Conservation (phyloP, 805 yeast species). For the Candida hispaniensis region DNA sequence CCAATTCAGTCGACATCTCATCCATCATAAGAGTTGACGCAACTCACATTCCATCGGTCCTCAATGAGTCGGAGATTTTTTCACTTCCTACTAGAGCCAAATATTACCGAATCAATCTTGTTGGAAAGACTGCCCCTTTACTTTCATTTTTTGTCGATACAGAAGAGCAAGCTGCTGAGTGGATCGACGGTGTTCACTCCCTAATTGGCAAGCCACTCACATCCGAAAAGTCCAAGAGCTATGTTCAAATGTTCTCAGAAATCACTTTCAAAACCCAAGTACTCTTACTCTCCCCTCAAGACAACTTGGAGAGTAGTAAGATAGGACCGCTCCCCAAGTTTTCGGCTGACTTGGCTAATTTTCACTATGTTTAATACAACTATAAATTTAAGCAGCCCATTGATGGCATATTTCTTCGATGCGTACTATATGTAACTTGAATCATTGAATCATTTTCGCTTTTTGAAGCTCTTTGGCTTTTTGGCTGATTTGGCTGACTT, state of each 20-base stretch:
- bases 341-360: slow-evolving; percentile 18
- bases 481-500: no score
- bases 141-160: slow-evolving; percentile 62
- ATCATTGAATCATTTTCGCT: no score
- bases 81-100: slow-evolving; percentile 47
- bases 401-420: no score
- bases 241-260: slow-evolving; percentile 36
- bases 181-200: slow-evolving; percentile 69
- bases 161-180: slow-evolving; percentile 52
- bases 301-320: slow-evolving; percentile 13
- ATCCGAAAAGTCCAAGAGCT: slow-evolving; percentile 37
- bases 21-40: slow-evolving; percentile 37
- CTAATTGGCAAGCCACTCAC: slow-evolving; percentile 33
- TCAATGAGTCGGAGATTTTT: slow-evolving; percentile 34
- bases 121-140: slow-evolving; percentile 30
- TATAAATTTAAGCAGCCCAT: no score
- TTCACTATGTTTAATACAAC: slow-evolving; percentile 19
- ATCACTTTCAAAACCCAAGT: slow-evolving; percentile 42
- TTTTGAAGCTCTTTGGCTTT: no score
- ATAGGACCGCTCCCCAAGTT: slow-evolving; percentile 10
- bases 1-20: slow-evolving; percentile 22
- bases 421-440: no score
- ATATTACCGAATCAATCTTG: slow-evolving; percentile 45
- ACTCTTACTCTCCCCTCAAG: slow-evolving; percentile 31
- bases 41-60: slow-evolving; percentile 30